These are phyloP conservation scores for Emiliania huxleyi DNA, from an alignment of 78 protist genomes.

Conservation along the genomic window DNA sequence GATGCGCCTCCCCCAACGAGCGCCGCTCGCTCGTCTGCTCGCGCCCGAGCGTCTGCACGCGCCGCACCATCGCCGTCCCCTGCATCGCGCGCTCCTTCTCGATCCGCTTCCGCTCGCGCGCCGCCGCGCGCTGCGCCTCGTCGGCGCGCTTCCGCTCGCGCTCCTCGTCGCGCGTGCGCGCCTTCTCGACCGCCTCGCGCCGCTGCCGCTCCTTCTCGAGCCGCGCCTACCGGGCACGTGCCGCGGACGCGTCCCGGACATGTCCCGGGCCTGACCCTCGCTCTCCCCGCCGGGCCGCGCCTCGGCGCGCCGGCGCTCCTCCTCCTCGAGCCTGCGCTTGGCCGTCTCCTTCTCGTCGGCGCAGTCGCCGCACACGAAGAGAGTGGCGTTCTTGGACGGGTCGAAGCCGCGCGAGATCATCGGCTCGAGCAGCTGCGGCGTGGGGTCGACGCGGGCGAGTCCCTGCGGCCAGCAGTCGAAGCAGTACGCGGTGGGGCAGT, in stretches of 20 bases:
- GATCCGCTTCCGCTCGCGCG: neutral
- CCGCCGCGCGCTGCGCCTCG: neutral
- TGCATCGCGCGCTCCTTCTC: too few relatives aligned
- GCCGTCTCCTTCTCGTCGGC: neutral
- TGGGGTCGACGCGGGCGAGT: neutral
- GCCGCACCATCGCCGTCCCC: too few relatives aligned
- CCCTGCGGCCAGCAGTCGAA: neutral
- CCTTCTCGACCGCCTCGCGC: neutral
- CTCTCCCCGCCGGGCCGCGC: neutral
- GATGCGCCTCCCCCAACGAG: neutral
- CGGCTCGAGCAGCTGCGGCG: neutral
- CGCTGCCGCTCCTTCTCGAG: neutral
- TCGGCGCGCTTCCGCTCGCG: neutral
- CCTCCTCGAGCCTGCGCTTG: neutral
- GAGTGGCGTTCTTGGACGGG: neutral
- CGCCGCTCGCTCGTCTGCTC: neutral
- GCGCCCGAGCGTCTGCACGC: neutral
- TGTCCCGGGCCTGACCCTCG: too few relatives aligned
- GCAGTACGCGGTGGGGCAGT: conserved; percentile 48
- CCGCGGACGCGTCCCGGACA: too few relatives aligned
- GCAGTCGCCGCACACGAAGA: neutral
- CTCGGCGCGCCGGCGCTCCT: neutral
- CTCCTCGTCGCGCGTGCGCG: neutral
- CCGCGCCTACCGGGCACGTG: too few relatives aligned
- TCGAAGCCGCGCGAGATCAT: neutral